Base-by-base conservation (phyloP, 768 basidiomycete genomes). In the Nidularia pulvinata region DNA sequence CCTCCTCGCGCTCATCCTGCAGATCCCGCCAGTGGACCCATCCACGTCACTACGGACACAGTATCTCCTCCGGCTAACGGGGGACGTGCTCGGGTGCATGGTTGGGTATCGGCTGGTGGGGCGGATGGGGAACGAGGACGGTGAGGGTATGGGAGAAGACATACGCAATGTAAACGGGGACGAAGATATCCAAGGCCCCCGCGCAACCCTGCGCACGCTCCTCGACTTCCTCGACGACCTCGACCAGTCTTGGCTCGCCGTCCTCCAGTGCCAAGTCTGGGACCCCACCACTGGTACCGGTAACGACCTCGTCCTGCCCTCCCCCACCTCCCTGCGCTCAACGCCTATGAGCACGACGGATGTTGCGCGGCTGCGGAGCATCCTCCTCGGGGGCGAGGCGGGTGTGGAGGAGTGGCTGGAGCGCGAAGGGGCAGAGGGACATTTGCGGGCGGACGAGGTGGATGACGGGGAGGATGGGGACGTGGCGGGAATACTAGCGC, bases 261-360 rank as follows among this genome's bases (percentile, higher is more conserved):
- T 88, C 1, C 74, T 93, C 32, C 78, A 78, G 37, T 70, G 72
- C 5, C 85, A 89, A 59, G 74, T 79, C 1, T 93, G 91, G 91
- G 83, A 91, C 58, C 75, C 86, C 1, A 68, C 64, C 58, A 39
- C 49, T 3, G 63, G 59, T 13, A 63, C 61, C 37, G 69, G 67
- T 11, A 60, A 64, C 4, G 81, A 82, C 51, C 63, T 80, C 33
- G 57, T 71, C 4, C 50, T 81, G 45, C 52, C 48, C 82, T 4
- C 79, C 81, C 2, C 65, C 84, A 46, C n/a, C n/a, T n/a, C n/a
- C n/a, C n/a, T n/a, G n/a, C n/a, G n/a, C n/a, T n/a, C n/a, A n/a
- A n/a, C n/a, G n/a, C n/a, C n/a, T n/a, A n/a, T n/a, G n/a, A 89
- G 73, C 53, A 85, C 87, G 60, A 93, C 91, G 4, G 91, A 92